These are phyloP conservation scores for Tolypocladium nubicola DNA, from an alignment of 2,329 filamentous ascomycete genomes.

Conservation along the genomic window DNA sequence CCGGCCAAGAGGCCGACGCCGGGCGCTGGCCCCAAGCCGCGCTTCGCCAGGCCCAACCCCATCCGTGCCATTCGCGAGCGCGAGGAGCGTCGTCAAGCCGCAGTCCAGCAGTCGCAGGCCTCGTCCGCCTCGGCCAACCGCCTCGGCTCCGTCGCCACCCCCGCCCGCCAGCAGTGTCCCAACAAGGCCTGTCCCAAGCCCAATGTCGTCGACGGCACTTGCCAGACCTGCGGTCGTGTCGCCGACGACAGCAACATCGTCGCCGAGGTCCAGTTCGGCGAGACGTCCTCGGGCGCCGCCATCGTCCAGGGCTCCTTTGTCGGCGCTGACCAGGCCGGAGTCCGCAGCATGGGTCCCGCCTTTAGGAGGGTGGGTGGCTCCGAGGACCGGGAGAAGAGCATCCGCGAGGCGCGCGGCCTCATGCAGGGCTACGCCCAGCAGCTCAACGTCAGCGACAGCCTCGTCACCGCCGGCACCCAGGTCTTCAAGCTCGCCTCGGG, in stretches of 20 bases:
- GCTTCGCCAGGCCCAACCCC: constrained; percentile 33
- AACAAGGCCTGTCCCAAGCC: constrained; percentile 52
- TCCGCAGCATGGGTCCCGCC: constrained; percentile 54
- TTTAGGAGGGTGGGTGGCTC: constrained; percentile 49
- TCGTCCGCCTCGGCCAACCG: constrained; percentile 16
- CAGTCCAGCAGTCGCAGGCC: constrained; percentile 15
- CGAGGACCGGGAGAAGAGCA: constrained; percentile 48
- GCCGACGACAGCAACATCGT: constrained; percentile 84
- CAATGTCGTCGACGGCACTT: constrained; percentile 57
- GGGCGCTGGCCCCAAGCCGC: constrained; percentile 22
- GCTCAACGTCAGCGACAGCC: constrained; percentile 49
- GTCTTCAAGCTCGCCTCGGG: constrained; percentile 68
- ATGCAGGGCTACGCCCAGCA: constrained; percentile 53
- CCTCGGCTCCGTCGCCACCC: constrained; percentile 19
- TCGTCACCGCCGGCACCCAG: constrained; percentile 56
- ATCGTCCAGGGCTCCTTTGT: constrained; percentile 87
- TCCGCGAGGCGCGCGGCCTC: constrained; percentile 45
- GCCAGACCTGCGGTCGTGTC: constrained; percentile 75
- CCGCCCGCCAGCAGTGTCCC: constrained; percentile 36
- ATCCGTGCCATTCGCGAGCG: constrained; percentile 42
- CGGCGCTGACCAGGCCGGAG: constrained; percentile 73
- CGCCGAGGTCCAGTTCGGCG: constrained; percentile 82
- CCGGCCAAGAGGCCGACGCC: constrained; percentile 24
- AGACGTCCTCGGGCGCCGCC: constrained; percentile 74
- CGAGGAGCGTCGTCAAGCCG: constrained; percentile 30